phyloP scores from a whole-genome alignment of 2,329 filamentous ascomycete genomes.

The Chrysoporthe deuterocubensis region DNA sequence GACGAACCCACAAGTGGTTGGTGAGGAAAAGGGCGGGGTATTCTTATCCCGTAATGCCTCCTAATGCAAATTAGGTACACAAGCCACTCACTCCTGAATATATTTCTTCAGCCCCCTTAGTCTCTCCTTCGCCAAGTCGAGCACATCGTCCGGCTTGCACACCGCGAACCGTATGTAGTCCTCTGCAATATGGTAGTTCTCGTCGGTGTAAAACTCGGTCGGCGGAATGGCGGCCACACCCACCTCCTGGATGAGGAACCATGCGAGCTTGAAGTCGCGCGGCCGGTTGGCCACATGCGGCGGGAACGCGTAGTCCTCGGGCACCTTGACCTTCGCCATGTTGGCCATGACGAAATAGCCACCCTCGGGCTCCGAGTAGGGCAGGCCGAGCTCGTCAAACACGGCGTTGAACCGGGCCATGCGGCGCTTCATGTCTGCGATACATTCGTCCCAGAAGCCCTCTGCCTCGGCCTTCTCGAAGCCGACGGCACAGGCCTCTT shows the following conservation, averaged over 20 bases:
- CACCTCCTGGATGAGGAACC: constrained; percentile 96
- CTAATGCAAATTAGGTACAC: neutral
- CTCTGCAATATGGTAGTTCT: constrained; percentile 82
- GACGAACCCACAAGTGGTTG: neutral
- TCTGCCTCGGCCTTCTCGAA: constrained; percentile 87
- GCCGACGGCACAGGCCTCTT: constrained; percentile 89
- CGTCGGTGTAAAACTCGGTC: constrained; percentile 92
- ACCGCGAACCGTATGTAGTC: constrained; percentile 95
- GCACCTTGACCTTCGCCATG: constrained; percentile 83
- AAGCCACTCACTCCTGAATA: constrained; percentile 45
- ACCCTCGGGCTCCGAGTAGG: constrained; percentile 91
- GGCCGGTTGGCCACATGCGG: constrained; percentile 83
- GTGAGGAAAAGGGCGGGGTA: neutral
- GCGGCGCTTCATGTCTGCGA: constrained; percentile 87
- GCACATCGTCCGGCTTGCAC: constrained; percentile 88
- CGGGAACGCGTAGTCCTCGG: constrained; percentile 85
- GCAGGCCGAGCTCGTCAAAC: constrained; percentile 74
- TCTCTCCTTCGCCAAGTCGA: constrained; percentile 78
- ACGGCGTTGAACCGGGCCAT: constrained; percentile 84
- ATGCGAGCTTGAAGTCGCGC: constrained; percentile 90
- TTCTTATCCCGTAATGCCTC: neutral
- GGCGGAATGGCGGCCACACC: constrained; percentile 96
- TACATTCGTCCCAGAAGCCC: constrained; percentile 85
- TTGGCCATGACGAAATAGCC: constrained; percentile 98
- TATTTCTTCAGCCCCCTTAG: constrained; percentile 75